A percentile compares a stretch with the other conserved stretches of the same genome.
Conservation (phyloP, 148 eudicot genomes). For the Rhododendron ovatum region DNA sequence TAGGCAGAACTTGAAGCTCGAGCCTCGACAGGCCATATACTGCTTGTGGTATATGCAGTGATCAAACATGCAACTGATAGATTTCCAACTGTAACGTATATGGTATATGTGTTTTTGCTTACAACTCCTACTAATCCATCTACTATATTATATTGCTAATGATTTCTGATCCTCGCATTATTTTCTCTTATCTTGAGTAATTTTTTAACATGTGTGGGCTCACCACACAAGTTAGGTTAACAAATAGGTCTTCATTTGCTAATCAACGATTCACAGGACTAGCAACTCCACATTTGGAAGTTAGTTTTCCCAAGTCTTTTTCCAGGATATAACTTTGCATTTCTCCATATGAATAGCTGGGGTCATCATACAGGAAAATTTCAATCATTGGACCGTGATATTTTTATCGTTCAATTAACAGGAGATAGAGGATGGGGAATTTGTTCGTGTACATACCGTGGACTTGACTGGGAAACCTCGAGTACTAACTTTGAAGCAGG, state of each 20-base stretch:
- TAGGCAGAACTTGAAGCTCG: not conserved
- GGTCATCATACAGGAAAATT: not conserved
- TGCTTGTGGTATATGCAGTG: not conserved
- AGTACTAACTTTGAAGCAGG: slow-evolving; percentile 84
- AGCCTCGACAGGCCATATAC: not conserved
- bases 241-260: not conserved
- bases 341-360: not conserved
- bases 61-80: not conserved
- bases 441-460: slow-evolving; percentile 73
- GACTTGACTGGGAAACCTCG: slow-evolving; percentile 92
- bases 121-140: not conserved
- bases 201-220: not conserved
- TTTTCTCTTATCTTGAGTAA: not conserved
- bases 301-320: not conserved
- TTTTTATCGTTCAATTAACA: slow-evolving; percentile 11
- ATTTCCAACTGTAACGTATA: not conserved
- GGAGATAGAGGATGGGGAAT: slow-evolving; percentile 74
- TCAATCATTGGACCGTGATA: not conserved
- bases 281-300: not conserved
- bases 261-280: not conserved
- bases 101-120: not conserved
- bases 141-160: not conserved
- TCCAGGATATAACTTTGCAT: not conserved
- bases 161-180: not conserved
- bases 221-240: not conserved